These are phyloP conservation scores for Somion occarium DNA, from an alignment of 1,284 basidiomycete genomes.

Conservation along the genomic window DNA sequence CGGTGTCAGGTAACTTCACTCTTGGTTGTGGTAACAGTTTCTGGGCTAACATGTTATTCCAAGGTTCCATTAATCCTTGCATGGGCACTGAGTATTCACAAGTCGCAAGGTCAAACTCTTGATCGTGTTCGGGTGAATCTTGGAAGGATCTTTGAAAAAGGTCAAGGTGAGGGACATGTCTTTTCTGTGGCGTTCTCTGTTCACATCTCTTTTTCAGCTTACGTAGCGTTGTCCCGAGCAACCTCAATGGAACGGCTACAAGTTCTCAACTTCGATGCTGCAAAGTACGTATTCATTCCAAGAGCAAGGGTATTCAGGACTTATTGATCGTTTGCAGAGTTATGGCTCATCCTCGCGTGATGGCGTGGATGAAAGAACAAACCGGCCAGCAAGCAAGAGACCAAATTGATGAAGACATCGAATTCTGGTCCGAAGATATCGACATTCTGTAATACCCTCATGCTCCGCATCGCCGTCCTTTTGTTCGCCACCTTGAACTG, in stretches of 20 bases:
- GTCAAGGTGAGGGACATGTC: slow-evolving; percentile 46
- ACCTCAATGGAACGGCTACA: slow-evolving; percentile 22
- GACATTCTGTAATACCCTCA: not conserved
- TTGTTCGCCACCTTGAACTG: too few species aligned
- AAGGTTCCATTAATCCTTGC: slow-evolving; percentile 76
- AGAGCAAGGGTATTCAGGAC: not conserved
- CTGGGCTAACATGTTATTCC: not conserved
- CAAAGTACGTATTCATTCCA: slow-evolving; percentile 14
- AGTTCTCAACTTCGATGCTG: slow-evolving; percentile 22
- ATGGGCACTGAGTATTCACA: slow-evolving; percentile 84
- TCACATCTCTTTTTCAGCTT: slow-evolving; percentile 15
- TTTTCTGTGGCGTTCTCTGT: not conserved
- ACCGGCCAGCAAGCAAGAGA: not conserved
- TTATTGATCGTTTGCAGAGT: not conserved
- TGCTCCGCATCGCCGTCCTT: not conserved
- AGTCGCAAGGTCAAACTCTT: slow-evolving; percentile 82
- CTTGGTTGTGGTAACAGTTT: not conserved
- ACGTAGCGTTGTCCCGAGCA: slow-evolving; percentile 28
- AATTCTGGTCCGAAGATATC: slow-evolving; percentile 5
- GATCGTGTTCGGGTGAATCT: slow-evolving; percentile 74
- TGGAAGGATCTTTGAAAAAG: slow-evolving; percentile 71
- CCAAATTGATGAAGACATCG: slow-evolving; percentile 4
- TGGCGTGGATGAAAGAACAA: slow-evolving; percentile 6
- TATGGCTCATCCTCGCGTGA: slow-evolving; percentile 6
- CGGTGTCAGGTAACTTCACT: slow-evolving; percentile 43